Base-by-base conservation (phyloP, 768 basidiomycete genomes). In the Leucocoprinus leucothites region DNA sequence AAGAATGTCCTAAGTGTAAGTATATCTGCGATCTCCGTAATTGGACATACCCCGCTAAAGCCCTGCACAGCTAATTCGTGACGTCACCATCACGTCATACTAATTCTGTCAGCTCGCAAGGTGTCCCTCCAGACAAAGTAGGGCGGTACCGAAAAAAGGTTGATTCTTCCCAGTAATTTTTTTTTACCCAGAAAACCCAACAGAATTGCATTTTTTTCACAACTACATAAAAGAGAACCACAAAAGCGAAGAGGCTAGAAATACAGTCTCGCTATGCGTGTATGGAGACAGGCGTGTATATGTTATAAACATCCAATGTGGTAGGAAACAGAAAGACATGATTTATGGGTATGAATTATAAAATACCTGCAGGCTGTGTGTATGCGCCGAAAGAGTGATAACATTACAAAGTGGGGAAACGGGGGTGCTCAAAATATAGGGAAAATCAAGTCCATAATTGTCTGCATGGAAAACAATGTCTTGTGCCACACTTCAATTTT, bases 401-500 rank as follows among this genome's bases (percentile, higher is more conserved):
- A 58, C 54, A 50, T 45, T 56, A 60, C 56, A 62, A 45, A 48
- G 43, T 42, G 54, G 13, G 19, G 24, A 36, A 21, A 18, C 24
- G n/a, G 49, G 21, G 21, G 42, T 41, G 40, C 40, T 41, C 40
- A 14, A 14, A 31, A 11, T 31, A 31, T 31, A 14, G 31, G 6
- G 5, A 31, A 22, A 19, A 9, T 44, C 18, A 44, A 44, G 42
- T 11, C 38, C 38, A 38, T 13, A 38, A 38, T 18, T 19, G 18
- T 35, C 13, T 13, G 21, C 13, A 38, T 41, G 36, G 34, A n/a
- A 22, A 38, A 41, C 9, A 19, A 19, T 51, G 38, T 25, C 18
- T 28, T 5, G 13, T 41, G 24, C 18, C 18, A 19, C 5, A 40
- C 16, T 42, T 38, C 35, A 50, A 40, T 11, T 19, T 51, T 22